These are phyloP conservation scores for Kodamaea nitidulidarum DNA, from an alignment of 805 yeast species.

Conservation along the genomic window DNA sequence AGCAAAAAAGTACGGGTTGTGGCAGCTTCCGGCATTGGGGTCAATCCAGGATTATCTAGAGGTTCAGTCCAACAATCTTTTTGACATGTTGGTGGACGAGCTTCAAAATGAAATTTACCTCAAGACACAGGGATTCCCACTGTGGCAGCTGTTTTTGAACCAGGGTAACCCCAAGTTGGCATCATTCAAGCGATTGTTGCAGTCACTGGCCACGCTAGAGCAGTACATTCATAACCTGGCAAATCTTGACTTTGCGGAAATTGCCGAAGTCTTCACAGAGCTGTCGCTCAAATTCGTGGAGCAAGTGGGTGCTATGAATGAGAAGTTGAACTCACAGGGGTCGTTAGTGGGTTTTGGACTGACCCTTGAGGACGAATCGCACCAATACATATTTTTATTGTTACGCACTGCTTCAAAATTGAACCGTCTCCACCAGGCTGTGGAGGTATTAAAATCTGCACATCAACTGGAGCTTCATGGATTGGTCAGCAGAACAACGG, in stretches of 20 bases:
- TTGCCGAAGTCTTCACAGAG: conserved; percentile 36
- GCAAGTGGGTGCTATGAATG: conserved; percentile 19
- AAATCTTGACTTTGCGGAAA: conserved; percentile 52
- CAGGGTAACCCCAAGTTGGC: conserved; percentile 34
- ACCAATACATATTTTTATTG: conserved; percentile 49
- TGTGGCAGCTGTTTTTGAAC: conserved; percentile 22
- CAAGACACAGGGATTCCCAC: conserved; percentile 21
- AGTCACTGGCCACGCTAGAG: conserved; percentile 43
- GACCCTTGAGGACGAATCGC: conserved; percentile 36
- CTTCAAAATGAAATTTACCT: conserved; percentile 65
- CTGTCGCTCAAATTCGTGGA: conserved; percentile 26
- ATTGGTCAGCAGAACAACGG: conserved; percentile 57
- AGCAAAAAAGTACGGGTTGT: conserved; percentile 51
- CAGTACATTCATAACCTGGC: conserved; percentile 53
- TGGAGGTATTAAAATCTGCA: conserved; percentile 51
- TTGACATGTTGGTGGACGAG: conserved; percentile 75
- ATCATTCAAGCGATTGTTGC: conserved; percentile 30
- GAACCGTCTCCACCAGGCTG: conserved; percentile 55
- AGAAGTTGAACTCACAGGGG: conserved; percentile 16
- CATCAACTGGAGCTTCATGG: conserved; percentile 60
- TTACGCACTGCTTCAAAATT: conserved; percentile 56
- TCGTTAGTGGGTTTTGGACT: not conserved
- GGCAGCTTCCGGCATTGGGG: conserved; percentile 53
- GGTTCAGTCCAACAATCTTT: conserved; percentile 55
- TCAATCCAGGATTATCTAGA: conserved; percentile 50